phyloP scores from a whole-genome alignment of 176 grass and related monocot genomes.

The Juncus effusus region DNA sequence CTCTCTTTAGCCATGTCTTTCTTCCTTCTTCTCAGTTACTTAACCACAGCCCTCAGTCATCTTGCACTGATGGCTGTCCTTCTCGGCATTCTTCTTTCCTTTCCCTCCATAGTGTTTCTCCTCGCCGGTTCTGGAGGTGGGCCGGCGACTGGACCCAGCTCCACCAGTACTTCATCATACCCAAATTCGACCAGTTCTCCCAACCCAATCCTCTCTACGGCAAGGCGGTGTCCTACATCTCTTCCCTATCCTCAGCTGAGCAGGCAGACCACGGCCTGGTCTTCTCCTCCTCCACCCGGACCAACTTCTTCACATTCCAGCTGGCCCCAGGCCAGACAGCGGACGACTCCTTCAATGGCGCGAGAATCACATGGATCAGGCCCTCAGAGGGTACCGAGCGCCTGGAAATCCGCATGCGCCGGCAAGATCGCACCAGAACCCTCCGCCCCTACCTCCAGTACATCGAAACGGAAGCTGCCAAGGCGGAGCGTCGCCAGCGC shows the following conservation, averaged over 20 bases:
- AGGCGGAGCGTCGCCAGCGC: constrained; percentile 58
- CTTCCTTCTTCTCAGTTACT: too few relatives aligned
- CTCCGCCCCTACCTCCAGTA: constrained; percentile 82
- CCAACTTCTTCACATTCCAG: constrained; percentile 71
- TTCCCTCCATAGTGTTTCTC: constrained; percentile 50
- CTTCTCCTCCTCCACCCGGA: constrained; percentile 53
- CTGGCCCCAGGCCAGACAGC: constrained; percentile 45
- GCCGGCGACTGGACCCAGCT: constrained; percentile 65
- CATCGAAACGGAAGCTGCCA: constrained; percentile 72
- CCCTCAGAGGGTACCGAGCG: constrained; percentile 14
- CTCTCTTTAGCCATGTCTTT: too few relatives aligned
- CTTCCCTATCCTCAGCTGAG: constrained; percentile 62
- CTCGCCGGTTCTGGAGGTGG: constrained; percentile 52
- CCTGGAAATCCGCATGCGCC: constrained; percentile 73
- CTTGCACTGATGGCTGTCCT: constrained; percentile 5
- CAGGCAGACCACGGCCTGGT: constrained; percentile 56
- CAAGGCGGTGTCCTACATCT: constrained; percentile 64
- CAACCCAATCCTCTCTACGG: constrained; percentile 80
- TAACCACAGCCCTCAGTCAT: background rate
- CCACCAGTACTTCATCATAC: constrained; percentile 88
- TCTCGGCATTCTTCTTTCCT: constrained; percentile 44
- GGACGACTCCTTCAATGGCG: constrained; percentile 70
- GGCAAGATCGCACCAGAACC: constrained; percentile 69
- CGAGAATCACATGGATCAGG: constrained; percentile 67
- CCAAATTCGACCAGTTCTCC: constrained; percentile 29